phyloP scores from a whole-genome alignment of 805 yeast species.

The Helenozyma rhizophorensis region DNA sequence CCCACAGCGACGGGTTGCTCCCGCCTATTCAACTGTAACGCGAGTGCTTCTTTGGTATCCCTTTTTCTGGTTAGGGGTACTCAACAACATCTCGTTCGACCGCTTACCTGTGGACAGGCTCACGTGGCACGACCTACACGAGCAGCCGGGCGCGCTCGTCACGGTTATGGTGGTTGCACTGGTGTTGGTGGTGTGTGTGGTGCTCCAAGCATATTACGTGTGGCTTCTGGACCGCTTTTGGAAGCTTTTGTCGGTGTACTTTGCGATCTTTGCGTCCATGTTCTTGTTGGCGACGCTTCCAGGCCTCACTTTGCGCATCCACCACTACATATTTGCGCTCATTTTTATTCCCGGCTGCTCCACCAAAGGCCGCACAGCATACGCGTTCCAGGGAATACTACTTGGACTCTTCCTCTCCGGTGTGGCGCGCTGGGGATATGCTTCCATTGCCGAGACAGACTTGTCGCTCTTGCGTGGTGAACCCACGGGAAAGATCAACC shows the following conservation, averaged over 20 bases:
- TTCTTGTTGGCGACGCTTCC: conserved; percentile 38
- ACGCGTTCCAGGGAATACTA: conserved; percentile 78
- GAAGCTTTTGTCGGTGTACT: conserved; percentile 56
- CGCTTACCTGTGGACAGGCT: conserved; percentile 83
- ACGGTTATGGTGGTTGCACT: conserved; percentile 53
- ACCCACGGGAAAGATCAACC: conserved; percentile 52
- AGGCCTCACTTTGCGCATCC: conserved; percentile 70
- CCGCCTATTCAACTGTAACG: conserved; percentile 33
- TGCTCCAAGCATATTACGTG: conserved; percentile 70
- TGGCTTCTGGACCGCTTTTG: conserved; percentile 75
- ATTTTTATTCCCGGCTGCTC: conserved; percentile 79
- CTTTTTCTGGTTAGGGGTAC: conserved; percentile 75
- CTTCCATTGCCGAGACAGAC: conserved; percentile 78
- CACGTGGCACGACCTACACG: conserved; percentile 62
- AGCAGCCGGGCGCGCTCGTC: conserved; percentile 71
- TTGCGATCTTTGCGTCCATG: conserved; percentile 40
- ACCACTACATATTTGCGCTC: conserved; percentile 74
- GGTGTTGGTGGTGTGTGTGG: conserved; percentile 46
- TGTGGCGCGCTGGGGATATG: conserved; percentile 89
- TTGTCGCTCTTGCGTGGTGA: conserved; percentile 66
- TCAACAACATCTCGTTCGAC: conserved; percentile 86
- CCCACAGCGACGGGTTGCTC: too few species aligned
- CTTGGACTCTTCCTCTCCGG: conserved; percentile 82
- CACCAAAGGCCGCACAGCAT: conserved; percentile 65
- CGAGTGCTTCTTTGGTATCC: conserved; percentile 67